Conservation (phyloP, 176 grass and related monocot genomes). For the Guadua angustifolia region DNA sequence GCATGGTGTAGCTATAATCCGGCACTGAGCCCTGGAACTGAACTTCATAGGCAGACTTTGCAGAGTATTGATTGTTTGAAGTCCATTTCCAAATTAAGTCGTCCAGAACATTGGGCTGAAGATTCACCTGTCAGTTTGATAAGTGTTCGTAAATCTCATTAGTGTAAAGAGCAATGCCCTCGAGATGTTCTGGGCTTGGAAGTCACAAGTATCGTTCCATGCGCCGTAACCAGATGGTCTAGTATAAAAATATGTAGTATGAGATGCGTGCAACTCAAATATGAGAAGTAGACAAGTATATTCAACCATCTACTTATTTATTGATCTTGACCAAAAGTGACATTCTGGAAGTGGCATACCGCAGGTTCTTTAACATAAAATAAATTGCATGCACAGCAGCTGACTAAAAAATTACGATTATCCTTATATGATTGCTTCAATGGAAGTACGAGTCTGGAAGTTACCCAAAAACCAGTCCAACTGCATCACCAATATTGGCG, state of each 20-base stretch:
- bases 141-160: too few species aligned
- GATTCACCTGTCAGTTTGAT: too few species aligned
- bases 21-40: too few species aligned
- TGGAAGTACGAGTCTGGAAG: constrained; percentile 6
- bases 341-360: not conserved
- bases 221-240: too few species aligned
- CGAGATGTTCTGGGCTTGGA: too few species aligned
- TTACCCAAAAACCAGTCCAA: constrained; percentile 78
- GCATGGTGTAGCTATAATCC: too few species aligned
- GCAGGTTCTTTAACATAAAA: constrained; percentile 3
- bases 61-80: too few species aligned
- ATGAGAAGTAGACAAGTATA: not conserved
- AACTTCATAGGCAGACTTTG: too few species aligned
- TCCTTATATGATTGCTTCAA: not conserved
- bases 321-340: not conserved
- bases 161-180: too few species aligned
- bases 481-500: constrained; percentile 68
- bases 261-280: not conserved
- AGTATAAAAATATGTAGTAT: constrained; percentile 5
- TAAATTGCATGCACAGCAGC: constrained; percentile 8
- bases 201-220: too few species aligned
- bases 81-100: too few species aligned
- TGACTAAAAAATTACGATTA: not conserved
- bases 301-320: not conserved
- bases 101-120: too few species aligned